Evolutionary conservation across 1,139 yeast species (phyloP).

Genomic region (Protomyces gravidus): DNA sequence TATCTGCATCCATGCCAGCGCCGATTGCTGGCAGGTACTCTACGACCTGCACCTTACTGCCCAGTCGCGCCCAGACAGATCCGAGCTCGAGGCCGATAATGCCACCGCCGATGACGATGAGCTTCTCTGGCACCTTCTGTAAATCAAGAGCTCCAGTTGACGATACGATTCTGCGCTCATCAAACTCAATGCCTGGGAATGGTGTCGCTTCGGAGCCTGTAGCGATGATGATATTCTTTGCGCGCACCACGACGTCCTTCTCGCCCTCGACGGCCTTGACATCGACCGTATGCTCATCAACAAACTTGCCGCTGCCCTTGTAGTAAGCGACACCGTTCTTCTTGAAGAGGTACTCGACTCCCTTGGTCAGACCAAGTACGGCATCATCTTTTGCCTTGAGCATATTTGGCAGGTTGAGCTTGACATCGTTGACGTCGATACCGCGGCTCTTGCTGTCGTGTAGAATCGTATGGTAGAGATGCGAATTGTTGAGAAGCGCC

Average conservation of each 20-base stretch:
- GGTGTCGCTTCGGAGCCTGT: constrained; percentile 99
- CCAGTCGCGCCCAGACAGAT: constrained; percentile 92
- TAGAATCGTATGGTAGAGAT: constrained; percentile 79
- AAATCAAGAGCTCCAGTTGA: constrained; percentile 88
- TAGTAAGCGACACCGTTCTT: constrained; percentile 90
- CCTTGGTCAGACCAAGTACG: constrained; percentile 83
- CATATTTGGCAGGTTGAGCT: constrained; percentile 69
- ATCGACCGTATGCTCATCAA: constrained; percentile 69
- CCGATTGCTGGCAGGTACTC: constrained; percentile 85
- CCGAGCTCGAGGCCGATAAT: constrained; percentile 99
- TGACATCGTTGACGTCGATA: constrained; percentile 72
- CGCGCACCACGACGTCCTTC: constrained; percentile 61
- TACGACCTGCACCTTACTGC: constrained; percentile 88
- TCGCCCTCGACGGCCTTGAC: constrained; percentile 86
- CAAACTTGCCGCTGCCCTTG: constrained; percentile 88
- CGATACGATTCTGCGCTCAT: constrained; percentile 94
- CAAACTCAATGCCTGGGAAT: constrained; percentile 95
- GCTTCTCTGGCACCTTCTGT: constrained; percentile 82
- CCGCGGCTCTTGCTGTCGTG: constrained; percentile 86
- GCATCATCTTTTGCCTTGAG: constrained; percentile 91
- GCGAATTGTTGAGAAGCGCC: constrained; percentile 90
- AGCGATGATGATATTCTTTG: constrained; percentile 88
- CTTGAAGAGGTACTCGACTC: constrained; percentile 91
- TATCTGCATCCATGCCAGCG: constrained; percentile 95
- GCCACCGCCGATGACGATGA: constrained; percentile 98